Evolutionary conservation across 768 basidiomycete species (phyloP).

Genomic region (Naematelia aurantialba): DNA sequence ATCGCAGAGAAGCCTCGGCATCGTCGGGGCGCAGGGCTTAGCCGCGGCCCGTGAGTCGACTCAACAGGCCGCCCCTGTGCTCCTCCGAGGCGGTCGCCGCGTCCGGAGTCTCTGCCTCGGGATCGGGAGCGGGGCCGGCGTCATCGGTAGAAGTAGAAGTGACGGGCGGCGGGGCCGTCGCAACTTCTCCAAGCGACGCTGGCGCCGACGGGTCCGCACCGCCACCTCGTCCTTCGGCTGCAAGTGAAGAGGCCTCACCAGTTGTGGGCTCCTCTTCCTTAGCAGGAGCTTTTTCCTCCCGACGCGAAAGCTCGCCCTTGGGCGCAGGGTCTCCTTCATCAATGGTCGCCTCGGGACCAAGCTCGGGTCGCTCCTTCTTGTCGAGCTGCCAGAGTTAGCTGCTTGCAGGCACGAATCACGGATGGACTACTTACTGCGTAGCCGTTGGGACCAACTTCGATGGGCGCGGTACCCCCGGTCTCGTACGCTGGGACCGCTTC

Average conservation of each 20-base stretch:
- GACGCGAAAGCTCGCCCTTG: constrained; percentile 57
- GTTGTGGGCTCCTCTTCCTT: constrained; percentile 54
- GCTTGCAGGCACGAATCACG: not conserved
- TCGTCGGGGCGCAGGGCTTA: not conserved
- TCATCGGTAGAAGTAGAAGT: constrained; percentile 10
- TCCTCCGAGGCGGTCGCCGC: constrained; percentile 6
- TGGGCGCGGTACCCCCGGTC: constrained; percentile 51
- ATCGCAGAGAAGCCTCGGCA: not conserved
- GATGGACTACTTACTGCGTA: constrained; percentile 59
- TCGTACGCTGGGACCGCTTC: constrained; percentile 63
- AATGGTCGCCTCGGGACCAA: constrained; percentile 19
- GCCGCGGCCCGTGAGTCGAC: constrained; percentile 25
- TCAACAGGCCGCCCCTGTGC: constrained; percentile 23
- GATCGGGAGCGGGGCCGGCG: constrained; percentile 20
- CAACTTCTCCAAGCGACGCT: constrained; percentile 36
- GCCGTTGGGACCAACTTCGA: constrained; percentile 58
- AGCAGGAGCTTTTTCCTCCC: constrained; percentile 71
- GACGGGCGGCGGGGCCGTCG: constrained; percentile 26
- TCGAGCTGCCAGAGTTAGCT: constrained; percentile 52
- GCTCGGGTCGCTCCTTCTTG: constrained; percentile 52
- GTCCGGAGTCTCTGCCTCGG: constrained; percentile 25
- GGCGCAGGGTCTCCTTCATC: constrained; percentile 41
- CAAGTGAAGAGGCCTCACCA: constrained; percentile 43
- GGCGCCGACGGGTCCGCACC: constrained; percentile 12
- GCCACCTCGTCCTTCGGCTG: constrained; percentile 9